phyloP scores from a whole-genome alignment of 768 basidiomycete genomes.

The Mycena epipterygia region DNA sequence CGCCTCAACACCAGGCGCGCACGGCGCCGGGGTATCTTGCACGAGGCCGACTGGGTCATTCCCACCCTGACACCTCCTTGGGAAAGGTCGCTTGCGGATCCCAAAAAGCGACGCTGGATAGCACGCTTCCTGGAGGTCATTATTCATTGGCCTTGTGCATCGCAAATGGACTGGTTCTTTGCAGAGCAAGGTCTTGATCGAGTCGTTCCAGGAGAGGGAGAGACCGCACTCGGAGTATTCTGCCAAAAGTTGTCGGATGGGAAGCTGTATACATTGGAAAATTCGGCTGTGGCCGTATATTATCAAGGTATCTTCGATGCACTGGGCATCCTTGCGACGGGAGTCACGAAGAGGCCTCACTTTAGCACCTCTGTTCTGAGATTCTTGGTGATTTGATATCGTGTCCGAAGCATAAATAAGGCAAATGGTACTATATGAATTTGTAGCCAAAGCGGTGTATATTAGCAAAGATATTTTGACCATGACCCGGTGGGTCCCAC shows the following conservation, averaged over 20 bases:
- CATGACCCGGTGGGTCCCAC: neutral
- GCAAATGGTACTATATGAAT: neutral
- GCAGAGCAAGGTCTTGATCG: neutral
- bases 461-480: neutral
- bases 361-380: neutral
- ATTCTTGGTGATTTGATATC: neutral
- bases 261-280: neutral
- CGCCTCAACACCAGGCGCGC: neutral
- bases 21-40: neutral
- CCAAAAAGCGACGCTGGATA: neutral
- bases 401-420: no score
- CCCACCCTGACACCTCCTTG: neutral
- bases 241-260: neutral
- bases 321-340: neutral
- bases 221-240: neutral
- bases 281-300: neutral
- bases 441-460: neutral
- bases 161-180: neutral
- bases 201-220: neutral
- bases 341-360: neutral
- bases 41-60: neutral
- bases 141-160: neutral
- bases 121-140: neutral
- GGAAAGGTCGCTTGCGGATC: neutral
- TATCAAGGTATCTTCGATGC: neutral